phyloP scores from a whole-genome alignment of 2,329 filamentous ascomycete genomes.

The Beauveria scarabaeidicola region DNA sequence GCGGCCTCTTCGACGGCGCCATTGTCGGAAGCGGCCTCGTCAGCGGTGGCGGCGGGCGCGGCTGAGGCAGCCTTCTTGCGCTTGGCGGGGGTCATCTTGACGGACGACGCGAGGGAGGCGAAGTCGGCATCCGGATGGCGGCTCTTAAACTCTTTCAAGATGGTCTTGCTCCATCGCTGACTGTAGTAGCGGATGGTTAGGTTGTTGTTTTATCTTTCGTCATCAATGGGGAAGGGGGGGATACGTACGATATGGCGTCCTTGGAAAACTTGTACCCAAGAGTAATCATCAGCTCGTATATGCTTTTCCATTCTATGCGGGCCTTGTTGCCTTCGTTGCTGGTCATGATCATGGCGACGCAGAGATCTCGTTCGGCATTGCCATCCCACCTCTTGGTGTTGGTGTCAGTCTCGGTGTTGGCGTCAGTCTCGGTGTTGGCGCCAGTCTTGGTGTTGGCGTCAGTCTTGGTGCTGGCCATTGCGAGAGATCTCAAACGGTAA shows the following conservation, averaged over 20 bases:
- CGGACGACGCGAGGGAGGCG: not conserved
- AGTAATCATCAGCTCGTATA: slow-evolving; percentile 23
- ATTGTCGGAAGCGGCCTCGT: not conserved
- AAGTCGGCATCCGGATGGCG: slow-evolving; percentile 16
- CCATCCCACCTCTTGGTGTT: slow-evolving; percentile 31
- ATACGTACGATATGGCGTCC: slow-evolving; percentile 30
- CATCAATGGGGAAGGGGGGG: not conserved
- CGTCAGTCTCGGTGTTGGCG: not conserved
- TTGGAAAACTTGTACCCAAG: slow-evolving; percentile 29
- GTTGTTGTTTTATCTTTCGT: not conserved
- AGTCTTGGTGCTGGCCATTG: slow-evolving; percentile 3
- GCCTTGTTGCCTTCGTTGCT: slow-evolving; percentile 18
- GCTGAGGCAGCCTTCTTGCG: slow-evolving; percentile 5
- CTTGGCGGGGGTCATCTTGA: slow-evolving; percentile 8
- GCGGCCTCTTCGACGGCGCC: not conserved
- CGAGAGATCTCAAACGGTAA: not conserved
- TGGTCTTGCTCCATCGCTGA: slow-evolving; percentile 31
- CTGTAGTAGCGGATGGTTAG: slow-evolving; percentile 16
- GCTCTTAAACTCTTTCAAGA: slow-evolving; percentile 27
- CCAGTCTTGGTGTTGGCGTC: too few relatives aligned
- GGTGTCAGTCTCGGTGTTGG: too few relatives aligned
- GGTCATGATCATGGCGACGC: slow-evolving; percentile 26
- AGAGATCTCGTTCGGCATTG: slow-evolving; percentile 30
- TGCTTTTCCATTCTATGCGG: slow-evolving; percentile 26
- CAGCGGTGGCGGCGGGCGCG: not conserved